Evolutionary conservation across 306 rosid species (phyloP).

Genomic region (Gynostemma pentaphyllum): DNA sequence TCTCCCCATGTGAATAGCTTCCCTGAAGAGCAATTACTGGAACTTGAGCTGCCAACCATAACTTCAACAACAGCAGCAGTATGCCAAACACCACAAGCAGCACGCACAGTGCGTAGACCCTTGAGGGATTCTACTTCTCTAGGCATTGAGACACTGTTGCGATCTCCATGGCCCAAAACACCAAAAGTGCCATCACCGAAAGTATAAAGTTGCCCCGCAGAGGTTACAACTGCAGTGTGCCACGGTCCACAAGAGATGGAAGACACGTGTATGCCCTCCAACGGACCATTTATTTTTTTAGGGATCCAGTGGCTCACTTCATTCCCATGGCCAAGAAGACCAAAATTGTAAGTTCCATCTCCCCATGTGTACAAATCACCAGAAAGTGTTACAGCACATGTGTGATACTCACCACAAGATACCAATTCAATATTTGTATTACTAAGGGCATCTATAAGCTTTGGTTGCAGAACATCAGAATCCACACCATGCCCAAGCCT

Average conservation of each 20-base stretch:
- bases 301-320: constrained; percentile 99
- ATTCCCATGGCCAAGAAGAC: constrained; percentile 96
- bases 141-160: constrained; percentile 67
- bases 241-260: constrained; percentile 96
- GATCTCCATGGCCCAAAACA: constrained; percentile 93
- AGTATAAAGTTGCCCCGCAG: constrained; percentile 92
- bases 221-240: constrained; percentile 98
- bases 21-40: constrained; percentile 97
- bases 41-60: constrained; percentile 94
- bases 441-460: constrained; percentile 83
- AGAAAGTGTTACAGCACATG: constrained; percentile 91
- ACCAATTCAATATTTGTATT: constrained; percentile 84
- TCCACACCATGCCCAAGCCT: constrained; percentile 99
- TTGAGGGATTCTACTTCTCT: constrained; percentile 95
- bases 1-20: constrained; percentile 99
- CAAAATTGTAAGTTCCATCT: constrained; percentile 85
- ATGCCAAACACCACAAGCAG: constrained; percentile 99
- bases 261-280: constrained; percentile 96
- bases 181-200: constrained; percentile 98
- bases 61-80: constrained; percentile 98
- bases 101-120: constrained; percentile 96
- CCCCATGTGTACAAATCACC: constrained; percentile 99
- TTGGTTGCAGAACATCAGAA: constrained; percentile 80
- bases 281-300: constrained; percentile 83
- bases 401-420: constrained; percentile 99